Evolutionary conservation across 345 rosid species (phyloP).

Genomic region (Barbarea vulgaris): DNA sequence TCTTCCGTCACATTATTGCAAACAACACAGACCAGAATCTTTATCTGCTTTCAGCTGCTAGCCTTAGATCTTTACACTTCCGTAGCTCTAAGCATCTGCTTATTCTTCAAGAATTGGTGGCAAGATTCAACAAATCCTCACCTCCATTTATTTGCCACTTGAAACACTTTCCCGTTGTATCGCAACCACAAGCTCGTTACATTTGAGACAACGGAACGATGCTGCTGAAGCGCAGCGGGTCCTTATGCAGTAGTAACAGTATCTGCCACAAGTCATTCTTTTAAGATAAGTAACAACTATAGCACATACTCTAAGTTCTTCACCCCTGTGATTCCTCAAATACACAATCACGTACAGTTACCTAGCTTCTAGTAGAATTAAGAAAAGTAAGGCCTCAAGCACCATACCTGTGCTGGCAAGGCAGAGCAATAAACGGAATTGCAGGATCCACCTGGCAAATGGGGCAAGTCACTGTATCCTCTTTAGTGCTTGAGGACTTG

Average conservation of each 20-base stretch:
- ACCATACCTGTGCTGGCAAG: constrained; percentile 91
- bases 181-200: constrained; percentile 76
- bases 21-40: constrained; percentile 13
- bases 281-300: background rate
- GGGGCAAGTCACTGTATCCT: constrained; percentile 70
- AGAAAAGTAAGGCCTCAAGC: background rate
- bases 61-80: constrained; percentile 17
- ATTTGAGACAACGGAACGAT: constrained; percentile 75
- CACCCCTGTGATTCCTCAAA: constrained; percentile 14
- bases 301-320: constrained; percentile 9
- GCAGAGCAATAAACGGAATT: constrained; percentile 86
- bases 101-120: constrained; percentile 7
- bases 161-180: constrained; percentile 72
- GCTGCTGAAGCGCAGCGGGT: constrained; percentile 81
- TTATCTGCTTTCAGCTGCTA: background rate
- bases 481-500: constrained; percentile 60
- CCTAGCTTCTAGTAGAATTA: background rate
- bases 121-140: background rate
- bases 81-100: constrained; percentile 8
- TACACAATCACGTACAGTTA: background rate
- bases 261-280: constrained; percentile 56
- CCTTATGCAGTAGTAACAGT: constrained; percentile 90
- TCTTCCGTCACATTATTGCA: constrained; percentile 17
- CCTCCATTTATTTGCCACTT: constrained; percentile 31
- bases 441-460: constrained; percentile 80